A percentile compares a stretch with the other conserved stretches of the same genome.
These are phyloP conservation scores for Exserohilum turcica DNA, from an alignment of 2,329 filamentous ascomycete genomes.

Conservation along the genomic window DNA sequence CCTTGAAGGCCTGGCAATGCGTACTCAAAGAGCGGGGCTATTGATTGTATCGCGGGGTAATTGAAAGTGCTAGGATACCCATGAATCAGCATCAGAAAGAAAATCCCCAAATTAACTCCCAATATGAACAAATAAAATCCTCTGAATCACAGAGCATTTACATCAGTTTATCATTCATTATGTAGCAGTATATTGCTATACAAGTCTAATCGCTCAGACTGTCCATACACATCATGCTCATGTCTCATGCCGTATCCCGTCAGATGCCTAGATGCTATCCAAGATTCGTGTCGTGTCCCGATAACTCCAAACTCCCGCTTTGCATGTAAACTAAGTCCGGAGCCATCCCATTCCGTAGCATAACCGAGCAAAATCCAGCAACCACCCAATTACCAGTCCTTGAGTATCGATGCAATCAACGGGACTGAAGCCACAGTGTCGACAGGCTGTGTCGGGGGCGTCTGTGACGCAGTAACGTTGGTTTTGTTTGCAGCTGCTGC, in stretches of 20 bases:
- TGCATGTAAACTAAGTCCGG: not conserved
- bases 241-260: no score
- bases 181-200: not conserved
- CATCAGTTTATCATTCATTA: no score
- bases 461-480: slow-evolving; percentile 4
- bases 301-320: not conserved
- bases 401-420: slow-evolving; percentile 4
- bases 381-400: slow-evolving; percentile 9
- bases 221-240: no score
- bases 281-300: not conserved
- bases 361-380: no score
- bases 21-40: no score
- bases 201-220: not conserved
- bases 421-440: slow-evolving; percentile 11
- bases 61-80: no score
- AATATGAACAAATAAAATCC: not conserved
- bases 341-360: not conserved
- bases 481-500: slow-evolving; percentile 3
- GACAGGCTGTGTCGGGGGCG: not conserved
- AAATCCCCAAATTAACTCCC: not conserved
- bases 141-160: no score
- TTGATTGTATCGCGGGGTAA: no score
- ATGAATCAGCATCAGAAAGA: not conserved
- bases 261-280: not conserved
- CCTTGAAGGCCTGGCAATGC: no score